Conservation (phyloP, 2,329 filamentous ascomycete species). For the Verticillium dahliae region DNA sequence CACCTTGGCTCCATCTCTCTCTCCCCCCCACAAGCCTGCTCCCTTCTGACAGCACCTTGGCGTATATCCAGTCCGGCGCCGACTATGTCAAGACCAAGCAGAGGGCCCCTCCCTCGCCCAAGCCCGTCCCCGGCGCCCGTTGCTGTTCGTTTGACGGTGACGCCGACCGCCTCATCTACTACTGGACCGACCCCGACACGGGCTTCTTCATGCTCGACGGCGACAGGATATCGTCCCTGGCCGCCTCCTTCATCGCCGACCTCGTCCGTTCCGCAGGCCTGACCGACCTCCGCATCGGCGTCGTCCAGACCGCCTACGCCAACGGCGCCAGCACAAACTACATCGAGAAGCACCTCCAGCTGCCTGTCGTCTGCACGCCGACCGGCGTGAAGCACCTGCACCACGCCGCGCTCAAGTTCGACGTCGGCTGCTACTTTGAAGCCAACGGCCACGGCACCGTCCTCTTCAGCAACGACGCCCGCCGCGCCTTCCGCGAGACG, state of each 20-base stretch:
- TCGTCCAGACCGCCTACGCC: slow-evolving; percentile 96
- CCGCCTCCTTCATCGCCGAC: slow-evolving; percentile 88
- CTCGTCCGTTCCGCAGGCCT: slow-evolving; percentile 76
- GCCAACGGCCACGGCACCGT: slow-evolving; percentile 97
- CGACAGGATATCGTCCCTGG: slow-evolving; percentile 91
- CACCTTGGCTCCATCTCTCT: no score
- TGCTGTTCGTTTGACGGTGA: slow-evolving; percentile 93
- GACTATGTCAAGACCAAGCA: slow-evolving; percentile 98
- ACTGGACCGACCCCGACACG: slow-evolving; percentile 76
- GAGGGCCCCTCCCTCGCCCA: slow-evolving; percentile 76
- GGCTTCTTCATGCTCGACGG: slow-evolving; percentile 91
- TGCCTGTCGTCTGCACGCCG: slow-evolving; percentile 87
- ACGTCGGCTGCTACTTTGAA: slow-evolving; percentile 97
- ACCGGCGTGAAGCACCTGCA: slow-evolving; percentile 98
- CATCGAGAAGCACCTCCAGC: slow-evolving; percentile 77
- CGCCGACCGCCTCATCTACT: slow-evolving; percentile 92
- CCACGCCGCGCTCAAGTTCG: slow-evolving; percentile 90
- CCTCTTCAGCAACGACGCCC: slow-evolving; percentile 80
- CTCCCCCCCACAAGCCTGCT: neutral
- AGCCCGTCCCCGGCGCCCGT: slow-evolving; percentile 67
- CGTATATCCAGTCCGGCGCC: slow-evolving; percentile 65
- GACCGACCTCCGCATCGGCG: slow-evolving; percentile 78
- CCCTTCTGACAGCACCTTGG: no score
- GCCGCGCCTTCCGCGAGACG: slow-evolving; percentile 70
- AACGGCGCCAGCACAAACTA: slow-evolving; percentile 94